phyloP scores from a whole-genome alignment of 2,329 filamentous ascomycete species.

The Ceratocystis colombiana region DNA sequence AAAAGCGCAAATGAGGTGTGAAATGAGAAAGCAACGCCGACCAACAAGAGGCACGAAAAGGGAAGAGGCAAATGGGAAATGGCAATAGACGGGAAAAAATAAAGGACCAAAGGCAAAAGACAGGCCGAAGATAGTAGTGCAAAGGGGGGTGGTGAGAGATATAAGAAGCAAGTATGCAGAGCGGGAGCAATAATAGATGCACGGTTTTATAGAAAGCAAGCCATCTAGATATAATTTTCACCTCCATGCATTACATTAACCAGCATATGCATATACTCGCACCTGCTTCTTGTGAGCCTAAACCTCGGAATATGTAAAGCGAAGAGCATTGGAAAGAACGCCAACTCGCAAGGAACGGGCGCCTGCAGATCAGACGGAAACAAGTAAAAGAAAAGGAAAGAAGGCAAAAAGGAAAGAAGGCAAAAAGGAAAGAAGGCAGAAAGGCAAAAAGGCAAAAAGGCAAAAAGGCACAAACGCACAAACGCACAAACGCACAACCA shows the following conservation, averaged over 20 bases:
- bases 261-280: constrained; percentile 8
- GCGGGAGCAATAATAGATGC: neutral
- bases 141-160: too few species aligned
- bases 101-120: too few species aligned
- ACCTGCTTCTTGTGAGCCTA: neutral
- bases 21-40: neutral
- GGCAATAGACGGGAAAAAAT: neutral
- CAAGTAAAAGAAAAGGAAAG: neutral
- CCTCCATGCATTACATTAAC: neutral
- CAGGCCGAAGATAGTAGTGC: too few species aligned
- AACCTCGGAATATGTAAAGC: neutral
- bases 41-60: neutral
- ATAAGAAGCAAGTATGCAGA: too few species aligned
- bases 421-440: neutral
- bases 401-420: neutral
- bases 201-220: neutral
- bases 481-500: too few species aligned
- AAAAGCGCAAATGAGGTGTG: neutral
- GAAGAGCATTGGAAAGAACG: neutral
- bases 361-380: neutral
- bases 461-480: neutral
- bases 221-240: constrained; percentile 3
- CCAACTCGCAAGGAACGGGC: neutral
- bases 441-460: neutral
- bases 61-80: neutral